Conservation (phyloP, 2,329 filamentous ascomycete genomes). For the Ophiognomonia clavigignenti-juglandacearum region DNA sequence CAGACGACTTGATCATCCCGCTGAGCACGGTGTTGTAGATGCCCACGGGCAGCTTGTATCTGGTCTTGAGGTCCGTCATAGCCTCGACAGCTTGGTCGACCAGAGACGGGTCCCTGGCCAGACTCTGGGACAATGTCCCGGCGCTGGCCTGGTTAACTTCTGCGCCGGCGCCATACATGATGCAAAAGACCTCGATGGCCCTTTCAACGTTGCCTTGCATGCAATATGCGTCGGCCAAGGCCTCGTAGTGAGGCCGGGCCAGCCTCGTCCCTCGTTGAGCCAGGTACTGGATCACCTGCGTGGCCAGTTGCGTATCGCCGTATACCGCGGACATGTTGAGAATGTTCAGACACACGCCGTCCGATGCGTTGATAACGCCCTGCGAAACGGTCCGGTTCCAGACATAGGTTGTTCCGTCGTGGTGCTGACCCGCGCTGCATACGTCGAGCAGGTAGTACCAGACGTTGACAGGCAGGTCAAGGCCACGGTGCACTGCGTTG, state of each 20-base stretch:
- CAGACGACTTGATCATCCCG: conserved; percentile 17
- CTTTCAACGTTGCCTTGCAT: conserved; percentile 53
- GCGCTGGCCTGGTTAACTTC: conserved; percentile 56
- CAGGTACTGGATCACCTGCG: conserved; percentile 64
- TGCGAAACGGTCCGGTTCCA: conserved; percentile 57
- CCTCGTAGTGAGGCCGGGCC: conserved; percentile 69
- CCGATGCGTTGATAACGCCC: conserved; percentile 35
- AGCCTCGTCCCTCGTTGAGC: conserved; percentile 53
- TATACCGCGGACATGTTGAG: conserved; percentile 67
- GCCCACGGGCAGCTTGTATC: conserved; percentile 30
- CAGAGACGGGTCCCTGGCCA: conserved; percentile 42
- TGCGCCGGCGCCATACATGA: conserved; percentile 65
- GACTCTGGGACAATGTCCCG: conserved; percentile 52
- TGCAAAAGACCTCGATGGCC: conserved; percentile 65
- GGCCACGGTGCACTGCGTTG: conserved; percentile 38
- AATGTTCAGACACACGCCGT: conserved; percentile 43
- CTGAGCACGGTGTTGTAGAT: conserved; percentile 39
- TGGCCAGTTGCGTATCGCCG: conserved; percentile 64
- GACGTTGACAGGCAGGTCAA: conserved; percentile 41
- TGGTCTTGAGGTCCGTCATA: conserved; percentile 46
- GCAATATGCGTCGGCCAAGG: conserved; percentile 68
- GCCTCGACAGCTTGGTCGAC: conserved; percentile 48
- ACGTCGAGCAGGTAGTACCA: conserved; percentile 72
- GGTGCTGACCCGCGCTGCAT: conserved; percentile 61
- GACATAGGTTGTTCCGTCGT: conserved; percentile 60